A percentile compares a stretch with the other conserved stretches of the same genome.
phyloP scores from a whole-genome alignment of 2,329 filamentous ascomycete species.

The Mollisia scopiformis region DNA sequence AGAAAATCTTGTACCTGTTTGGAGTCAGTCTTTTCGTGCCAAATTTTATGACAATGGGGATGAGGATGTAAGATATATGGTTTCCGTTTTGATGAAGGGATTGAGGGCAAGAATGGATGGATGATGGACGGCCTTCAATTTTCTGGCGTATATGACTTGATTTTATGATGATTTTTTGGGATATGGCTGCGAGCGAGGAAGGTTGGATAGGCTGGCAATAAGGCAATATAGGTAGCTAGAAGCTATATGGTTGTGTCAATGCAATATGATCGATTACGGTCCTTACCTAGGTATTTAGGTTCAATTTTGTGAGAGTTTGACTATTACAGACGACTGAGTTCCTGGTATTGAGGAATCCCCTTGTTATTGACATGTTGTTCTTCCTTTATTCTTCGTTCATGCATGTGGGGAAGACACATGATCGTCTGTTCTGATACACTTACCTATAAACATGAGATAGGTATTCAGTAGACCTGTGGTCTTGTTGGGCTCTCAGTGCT shows the following conservation, averaged over 20 bases:
- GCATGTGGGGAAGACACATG: too few relatives aligned
- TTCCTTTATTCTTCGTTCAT: too few relatives aligned
- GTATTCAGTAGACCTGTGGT: too few relatives aligned
- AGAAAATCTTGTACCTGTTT: not conserved
- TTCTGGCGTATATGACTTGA: conserved; percentile 15
- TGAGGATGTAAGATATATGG: conserved; percentile 10
- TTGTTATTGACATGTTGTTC: too few relatives aligned
- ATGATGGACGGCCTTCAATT: conserved; percentile 15
- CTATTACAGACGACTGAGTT: too few relatives aligned
- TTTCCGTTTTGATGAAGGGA: not conserved
- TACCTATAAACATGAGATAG: too few relatives aligned
- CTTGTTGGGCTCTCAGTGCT: too few relatives aligned
- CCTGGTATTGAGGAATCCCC: too few relatives aligned
- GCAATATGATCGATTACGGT: not conserved
- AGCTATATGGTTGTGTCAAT: not conserved
- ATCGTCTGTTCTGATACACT: too few relatives aligned
- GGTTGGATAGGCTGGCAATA: not conserved
- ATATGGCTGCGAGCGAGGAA: not conserved
- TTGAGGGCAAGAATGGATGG: not conserved
- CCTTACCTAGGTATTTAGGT: too few relatives aligned
- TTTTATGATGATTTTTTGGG: not conserved
- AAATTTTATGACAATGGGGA: not conserved
- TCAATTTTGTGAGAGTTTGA: too few relatives aligned
- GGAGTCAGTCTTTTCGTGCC: not conserved
- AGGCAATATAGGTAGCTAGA: not conserved